Conservation (phyloP, 345 rosid genomes). For the Eutrema japonicum region DNA sequence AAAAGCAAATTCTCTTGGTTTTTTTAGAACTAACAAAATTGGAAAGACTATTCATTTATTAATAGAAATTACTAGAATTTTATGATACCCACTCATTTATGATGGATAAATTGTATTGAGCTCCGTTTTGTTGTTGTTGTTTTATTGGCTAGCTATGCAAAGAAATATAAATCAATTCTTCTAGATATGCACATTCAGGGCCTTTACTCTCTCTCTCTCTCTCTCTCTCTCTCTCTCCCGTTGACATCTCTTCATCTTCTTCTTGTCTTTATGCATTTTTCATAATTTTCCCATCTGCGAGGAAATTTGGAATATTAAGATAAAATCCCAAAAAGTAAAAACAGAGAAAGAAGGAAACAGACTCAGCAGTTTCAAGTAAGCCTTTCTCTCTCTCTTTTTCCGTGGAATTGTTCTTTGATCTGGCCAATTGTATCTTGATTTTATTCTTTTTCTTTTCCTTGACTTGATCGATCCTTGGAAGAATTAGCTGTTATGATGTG, state of each 20-base stretch:
- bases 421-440: neutral
- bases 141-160: no score
- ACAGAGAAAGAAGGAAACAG: neutral
- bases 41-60: no score
- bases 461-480: neutral
- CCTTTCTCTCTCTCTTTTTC: neutral
- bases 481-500: neutral
- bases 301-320: neutral
- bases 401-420: neutral
- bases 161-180: no score
- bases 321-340: neutral
- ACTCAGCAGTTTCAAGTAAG: constrained; percentile 29
- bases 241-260: constrained; percentile 23
- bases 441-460: neutral
- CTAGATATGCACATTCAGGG: no score
- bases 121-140: no score
- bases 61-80: no score
- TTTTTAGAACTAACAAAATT: no score
- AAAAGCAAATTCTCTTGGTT: no score
- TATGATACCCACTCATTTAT: no score
- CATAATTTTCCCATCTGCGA: neutral
- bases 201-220: no score
- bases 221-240: neutral
- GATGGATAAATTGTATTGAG: no score
- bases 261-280: constrained; percentile 17